Conservation (phyloP, 139 green algal species). For the Prasinococcaceae sp. region DNA sequence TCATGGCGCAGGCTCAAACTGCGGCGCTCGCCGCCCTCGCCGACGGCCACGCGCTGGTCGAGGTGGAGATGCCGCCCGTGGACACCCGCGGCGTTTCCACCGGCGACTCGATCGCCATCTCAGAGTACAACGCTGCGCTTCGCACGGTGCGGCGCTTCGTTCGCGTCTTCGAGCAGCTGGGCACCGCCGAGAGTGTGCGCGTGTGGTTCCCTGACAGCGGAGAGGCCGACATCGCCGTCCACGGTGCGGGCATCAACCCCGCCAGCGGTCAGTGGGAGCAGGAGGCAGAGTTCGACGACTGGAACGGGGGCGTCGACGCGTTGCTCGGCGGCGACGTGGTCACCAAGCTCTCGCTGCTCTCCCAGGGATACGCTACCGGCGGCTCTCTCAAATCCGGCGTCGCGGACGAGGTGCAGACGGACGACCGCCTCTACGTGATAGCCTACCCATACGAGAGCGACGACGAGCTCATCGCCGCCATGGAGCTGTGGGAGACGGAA, state of each 20-base stretch:
- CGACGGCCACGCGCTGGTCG: constrained; percentile 5
- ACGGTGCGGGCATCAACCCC: background rate
- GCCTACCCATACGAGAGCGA: constrained; percentile 7
- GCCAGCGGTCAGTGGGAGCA: constrained; percentile 6
- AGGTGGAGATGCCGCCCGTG: constrained; percentile 5
- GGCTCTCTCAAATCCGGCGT: background rate
- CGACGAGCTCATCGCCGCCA: constrained; percentile 1
- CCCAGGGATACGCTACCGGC: background rate
- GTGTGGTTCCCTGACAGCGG: constrained; percentile 6
- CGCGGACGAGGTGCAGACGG: background rate
- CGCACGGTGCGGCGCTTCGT: background rate
- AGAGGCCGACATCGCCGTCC: constrained; percentile 2
- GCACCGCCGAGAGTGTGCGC: background rate
- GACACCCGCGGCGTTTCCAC: background rate
- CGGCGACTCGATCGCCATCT: constrained; percentile 6
- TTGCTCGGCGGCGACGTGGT: constrained; percentile 2
- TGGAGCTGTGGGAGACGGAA: constrained; percentile 1
- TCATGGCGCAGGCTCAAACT: background rate
- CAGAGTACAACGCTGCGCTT: constrained; percentile 2
- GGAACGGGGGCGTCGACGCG: constrained; percentile 3
- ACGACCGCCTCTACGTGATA: constrained; percentile 8
- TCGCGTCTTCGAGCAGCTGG: background rate
- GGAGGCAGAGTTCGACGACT: constrained; percentile 3
- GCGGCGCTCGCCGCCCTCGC: background rate
- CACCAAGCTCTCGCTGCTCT: background rate